Evolutionary conservation across 768 basidiomycete species (phyloP), one percentile per base, ranked within the genome.

Genomic region (Boletus edulis): DNA sequence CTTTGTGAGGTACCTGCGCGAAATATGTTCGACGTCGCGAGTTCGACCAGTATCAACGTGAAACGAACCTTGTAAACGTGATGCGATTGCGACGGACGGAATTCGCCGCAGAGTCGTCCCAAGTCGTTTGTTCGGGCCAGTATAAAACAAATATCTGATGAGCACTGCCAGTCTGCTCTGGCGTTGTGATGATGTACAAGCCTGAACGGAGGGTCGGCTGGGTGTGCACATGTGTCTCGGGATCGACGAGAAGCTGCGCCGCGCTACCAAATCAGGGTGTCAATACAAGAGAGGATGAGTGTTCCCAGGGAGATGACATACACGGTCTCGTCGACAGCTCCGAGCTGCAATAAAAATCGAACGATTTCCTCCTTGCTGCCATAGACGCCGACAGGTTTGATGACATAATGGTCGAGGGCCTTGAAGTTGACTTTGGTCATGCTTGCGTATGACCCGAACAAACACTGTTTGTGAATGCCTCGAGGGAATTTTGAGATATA

Each of bases 51-150:
- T 27, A 27, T 27, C 27, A 27, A 27, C 9, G 27, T 27, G 27
- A 5, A 8, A 52, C 67, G 38, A 66, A 81, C 84, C 84, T 69
- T 81, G 85, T 84, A 58, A 86, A 86, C 0, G 83, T 82, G 5
- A 79, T 71, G 7, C 85, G 74, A 67, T 84, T 86, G 3, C 78
- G 75, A 29, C 72, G 62, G 44, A 81, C 75, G 4, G 80, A 69
- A 2, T 75, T 68, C 7, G 68, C 38, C 0, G 80, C 76, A 34
- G 34, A 34, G 12, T 71, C 66, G 61, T 84, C 82, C 27, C 34
- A 34, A 5, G 14, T 34, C 11, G 13, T 34, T 34, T 11, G 34
- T 14, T 86, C 82, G 0, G 84, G 84, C 84, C 85, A 86, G 52
- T 81, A 85, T 9, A 86, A 59, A 14, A 82, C 73, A 48, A 80